These are phyloP conservation scores for Nothopassalora personata DNA, from an alignment of 2,329 filamentous ascomycete genomes.

Conservation along the genomic window DNA sequence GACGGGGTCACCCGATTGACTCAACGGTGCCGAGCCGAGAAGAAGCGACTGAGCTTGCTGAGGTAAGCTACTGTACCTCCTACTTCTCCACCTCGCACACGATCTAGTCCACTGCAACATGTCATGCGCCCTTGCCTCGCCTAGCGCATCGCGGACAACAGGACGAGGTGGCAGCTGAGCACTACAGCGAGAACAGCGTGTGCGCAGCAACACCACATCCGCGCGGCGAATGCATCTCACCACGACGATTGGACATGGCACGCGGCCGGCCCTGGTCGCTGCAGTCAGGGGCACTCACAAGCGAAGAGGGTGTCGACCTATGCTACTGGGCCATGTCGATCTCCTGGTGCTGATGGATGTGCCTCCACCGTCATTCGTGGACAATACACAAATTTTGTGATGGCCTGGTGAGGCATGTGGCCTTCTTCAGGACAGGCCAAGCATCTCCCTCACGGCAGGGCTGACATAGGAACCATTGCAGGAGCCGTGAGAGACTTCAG, in stretches of 20 bases:
- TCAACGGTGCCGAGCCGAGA: no score
- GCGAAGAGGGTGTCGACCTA: background rate
- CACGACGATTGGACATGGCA: background rate
- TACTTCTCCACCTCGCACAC: background rate
- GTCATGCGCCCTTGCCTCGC: background rate
- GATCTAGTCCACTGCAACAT: background rate
- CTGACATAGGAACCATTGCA: slow-evolving; percentile 4
- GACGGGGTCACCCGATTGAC: no score
- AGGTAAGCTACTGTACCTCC: no score
- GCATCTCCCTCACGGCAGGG: background rate
- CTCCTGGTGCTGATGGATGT: background rate
- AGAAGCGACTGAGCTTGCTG: no score
- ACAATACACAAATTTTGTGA: background rate
- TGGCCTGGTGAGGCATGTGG: background rate
- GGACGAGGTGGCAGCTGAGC: background rate
- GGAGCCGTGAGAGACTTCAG: background rate
- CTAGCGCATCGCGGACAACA: background rate
- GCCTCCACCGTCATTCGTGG: background rate
- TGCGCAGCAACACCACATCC: background rate
- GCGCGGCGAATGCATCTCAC: background rate
- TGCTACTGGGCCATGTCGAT: background rate
- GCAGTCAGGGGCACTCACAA: background rate
- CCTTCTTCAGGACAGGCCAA: background rate
- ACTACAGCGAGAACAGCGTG: background rate
- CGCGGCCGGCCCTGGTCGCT: background rate